These are phyloP conservation scores for Cutaneotrichosporon spelunceum DNA, from an alignment of 1,284 basidiomycete species.

Conservation along the genomic window DNA sequence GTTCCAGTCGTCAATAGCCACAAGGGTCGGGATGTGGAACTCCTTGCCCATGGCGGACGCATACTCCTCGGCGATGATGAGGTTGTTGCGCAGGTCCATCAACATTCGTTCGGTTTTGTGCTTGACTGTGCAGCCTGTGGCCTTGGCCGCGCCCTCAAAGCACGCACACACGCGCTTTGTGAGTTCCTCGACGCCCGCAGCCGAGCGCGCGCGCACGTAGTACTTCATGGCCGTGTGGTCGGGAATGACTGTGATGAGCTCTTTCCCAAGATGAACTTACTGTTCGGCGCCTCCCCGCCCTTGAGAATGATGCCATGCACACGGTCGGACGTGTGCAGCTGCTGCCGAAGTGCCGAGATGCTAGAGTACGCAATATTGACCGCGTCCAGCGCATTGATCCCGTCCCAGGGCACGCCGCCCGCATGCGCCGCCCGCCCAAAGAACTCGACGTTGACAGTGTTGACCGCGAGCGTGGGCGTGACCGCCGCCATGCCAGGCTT, in stretches of 20 bases:
- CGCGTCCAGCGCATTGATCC: slow-evolving; percentile 77
- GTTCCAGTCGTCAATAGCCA: slow-evolving; percentile 15
- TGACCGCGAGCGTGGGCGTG: slow-evolving; percentile 32
- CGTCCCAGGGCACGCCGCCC: slow-evolving; percentile 60
- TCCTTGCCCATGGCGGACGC: slow-evolving; percentile 13
- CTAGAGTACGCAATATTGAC: slow-evolving; percentile 73
- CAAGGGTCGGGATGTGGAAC: slow-evolving; percentile 2
- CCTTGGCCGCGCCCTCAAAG: slow-evolving; percentile 63
- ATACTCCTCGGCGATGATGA: slow-evolving; percentile 20
- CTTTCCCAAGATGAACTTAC: slow-evolving; percentile 9
- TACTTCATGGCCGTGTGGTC: slow-evolving; percentile 69
- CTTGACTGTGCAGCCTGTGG: slow-evolving; percentile 64
- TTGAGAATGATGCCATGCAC: slow-evolving; percentile 50
- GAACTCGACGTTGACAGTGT: slow-evolving; percentile 34
- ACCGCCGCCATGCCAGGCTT: slow-evolving; percentile 20
- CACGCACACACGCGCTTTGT: slow-evolving; percentile 59
- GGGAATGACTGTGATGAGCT: slow-evolving; percentile 59
- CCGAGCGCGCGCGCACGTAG: slow-evolving; percentile 64
- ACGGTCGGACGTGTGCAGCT: slow-evolving; percentile 44
- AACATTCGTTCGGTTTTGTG: slow-evolving; percentile 54
- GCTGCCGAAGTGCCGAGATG: slow-evolving; percentile 71
- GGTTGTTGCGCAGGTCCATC: slow-evolving; percentile 56
- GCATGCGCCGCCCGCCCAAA: slow-evolving; percentile 63
- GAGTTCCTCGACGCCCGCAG: slow-evolving; percentile 57
- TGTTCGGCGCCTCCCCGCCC: slow-evolving; percentile 58